Percentiles rank a stretch among this genome's conserved stretches.
These are phyloP conservation scores for Jamesozyma jinghongensis DNA, from an alignment of 805 yeast genomes.

Conservation along the genomic window DNA sequence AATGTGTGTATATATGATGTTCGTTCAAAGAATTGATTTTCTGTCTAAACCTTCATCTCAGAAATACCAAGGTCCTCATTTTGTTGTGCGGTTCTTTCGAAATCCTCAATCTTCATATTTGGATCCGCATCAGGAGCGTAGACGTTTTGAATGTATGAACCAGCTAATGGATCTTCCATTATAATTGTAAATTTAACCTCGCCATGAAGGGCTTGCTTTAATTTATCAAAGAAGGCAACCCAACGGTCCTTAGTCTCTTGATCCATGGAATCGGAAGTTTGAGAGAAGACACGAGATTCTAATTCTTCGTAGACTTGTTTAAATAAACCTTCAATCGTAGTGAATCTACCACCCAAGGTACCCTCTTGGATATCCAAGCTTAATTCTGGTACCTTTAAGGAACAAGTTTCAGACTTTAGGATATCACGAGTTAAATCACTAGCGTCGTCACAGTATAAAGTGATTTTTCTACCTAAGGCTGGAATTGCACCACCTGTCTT, in stretches of 20 bases:
- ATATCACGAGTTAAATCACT: constrained; percentile 91
- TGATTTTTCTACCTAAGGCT: constrained; percentile 64
- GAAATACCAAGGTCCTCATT: constrained; percentile 85
- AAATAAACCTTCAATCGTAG: constrained; percentile 90
- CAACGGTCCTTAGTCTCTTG: constrained; percentile 68
- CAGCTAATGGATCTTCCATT: constrained; percentile 93
- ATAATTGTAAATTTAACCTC: constrained; percentile 70
- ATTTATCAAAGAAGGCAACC: constrained; percentile 63
- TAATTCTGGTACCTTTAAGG: constrained; percentile 76
- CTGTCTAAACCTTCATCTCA: constrained; percentile 30
- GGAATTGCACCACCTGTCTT: constrained; percentile 98
- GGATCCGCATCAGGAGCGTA: constrained; percentile 99
- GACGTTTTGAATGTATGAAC: constrained; percentile 94
- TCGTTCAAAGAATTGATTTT: neutral
- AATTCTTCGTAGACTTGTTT: constrained; percentile 86
- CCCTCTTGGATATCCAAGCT: constrained; percentile 89
- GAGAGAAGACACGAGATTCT: constrained; percentile 71
- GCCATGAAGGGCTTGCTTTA: constrained; percentile 76
- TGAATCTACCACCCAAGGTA: constrained; percentile 95
- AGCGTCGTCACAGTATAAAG: constrained; percentile 65
- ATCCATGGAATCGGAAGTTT: constrained; percentile 89
- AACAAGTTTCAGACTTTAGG: constrained; percentile 89
- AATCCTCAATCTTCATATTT: constrained; percentile 84
- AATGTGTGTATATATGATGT: neutral
- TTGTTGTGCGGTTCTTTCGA: constrained; percentile 79